A percentile compares a stretch with the other conserved stretches of the same genome.
phyloP scores from a whole-genome alignment of 2,329 filamentous ascomycete species.

The Colletotrichum sp. region DNA sequence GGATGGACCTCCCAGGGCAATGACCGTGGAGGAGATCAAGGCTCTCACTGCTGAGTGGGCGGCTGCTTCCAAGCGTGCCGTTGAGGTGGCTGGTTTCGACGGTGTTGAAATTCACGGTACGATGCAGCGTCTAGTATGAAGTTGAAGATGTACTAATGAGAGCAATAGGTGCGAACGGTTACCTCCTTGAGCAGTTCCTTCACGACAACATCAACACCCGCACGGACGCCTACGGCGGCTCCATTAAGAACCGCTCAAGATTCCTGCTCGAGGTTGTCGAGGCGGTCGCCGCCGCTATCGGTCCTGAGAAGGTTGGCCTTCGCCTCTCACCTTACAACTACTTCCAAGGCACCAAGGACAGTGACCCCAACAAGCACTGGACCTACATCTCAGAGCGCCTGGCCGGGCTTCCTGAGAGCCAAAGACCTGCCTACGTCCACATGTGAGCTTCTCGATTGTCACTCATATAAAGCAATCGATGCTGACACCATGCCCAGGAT shows the following conservation, averaged over 20 bases:
- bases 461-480: fast-evolving
- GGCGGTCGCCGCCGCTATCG: constrained; percentile 44
- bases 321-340: constrained; percentile 49
- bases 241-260: constrained; percentile 56
- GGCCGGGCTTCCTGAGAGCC: constrained; percentile 33
- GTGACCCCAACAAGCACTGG: constrained; percentile 39
- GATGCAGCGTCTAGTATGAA: background rate
- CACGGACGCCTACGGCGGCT: constrained; percentile 58
- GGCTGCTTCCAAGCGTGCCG: constrained; percentile 55
- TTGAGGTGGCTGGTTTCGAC: constrained; percentile 69
- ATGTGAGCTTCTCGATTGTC: constrained; percentile 35
- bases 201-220: constrained; percentile 55
- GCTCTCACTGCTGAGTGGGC: constrained; percentile 63
- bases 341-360: constrained; percentile 29
- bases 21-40: constrained; percentile 70
- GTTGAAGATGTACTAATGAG: background rate
- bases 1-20: constrained; percentile 58
- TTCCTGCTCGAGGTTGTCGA: constrained; percentile 53
- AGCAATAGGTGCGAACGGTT: constrained; percentile 54
- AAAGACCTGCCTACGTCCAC: constrained; percentile 48
- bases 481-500: constrained; percentile 36
- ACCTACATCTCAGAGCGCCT: constrained; percentile 38
- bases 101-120: constrained; percentile 64
- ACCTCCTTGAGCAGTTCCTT: constrained; percentile 66
- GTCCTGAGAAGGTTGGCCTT: constrained; percentile 58